Conservation (phyloP, 257 asterid genomes). For the Paulownia fortunei region DNA sequence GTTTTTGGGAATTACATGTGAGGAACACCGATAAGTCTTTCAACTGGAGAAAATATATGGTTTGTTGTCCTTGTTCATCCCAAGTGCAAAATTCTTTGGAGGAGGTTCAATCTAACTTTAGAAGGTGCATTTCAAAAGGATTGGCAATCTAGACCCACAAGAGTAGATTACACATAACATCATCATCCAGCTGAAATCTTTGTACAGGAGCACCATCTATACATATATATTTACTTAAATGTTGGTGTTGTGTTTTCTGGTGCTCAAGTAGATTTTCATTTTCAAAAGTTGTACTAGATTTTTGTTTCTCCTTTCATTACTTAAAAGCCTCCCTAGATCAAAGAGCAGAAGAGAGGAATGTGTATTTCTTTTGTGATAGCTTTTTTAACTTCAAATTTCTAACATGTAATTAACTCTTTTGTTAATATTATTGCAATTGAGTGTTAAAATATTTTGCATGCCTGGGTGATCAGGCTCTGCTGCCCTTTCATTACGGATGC, state of each 20-base stretch:
- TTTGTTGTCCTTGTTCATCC: constrained; percentile 5
- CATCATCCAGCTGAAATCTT: constrained; percentile 13
- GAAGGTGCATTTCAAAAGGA: constrained; percentile 2
- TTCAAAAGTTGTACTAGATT: neutral
- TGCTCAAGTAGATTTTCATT: neutral
- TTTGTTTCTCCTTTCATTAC: neutral
- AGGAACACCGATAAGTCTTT: constrained; percentile 16
- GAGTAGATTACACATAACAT: constrained; percentile 24
- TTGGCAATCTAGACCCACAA: neutral
- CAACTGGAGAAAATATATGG: constrained; percentile 13
- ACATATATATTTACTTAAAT: neutral
- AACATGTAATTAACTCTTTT: constrained; percentile 15
- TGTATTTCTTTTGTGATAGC: neutral
- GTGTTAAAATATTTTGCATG: neutral
- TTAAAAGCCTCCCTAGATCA: neutral
- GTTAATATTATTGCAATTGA: neutral
- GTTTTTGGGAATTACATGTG: constrained; percentile 27
- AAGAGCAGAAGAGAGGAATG: constrained; percentile 4
- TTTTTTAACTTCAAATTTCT: neutral
- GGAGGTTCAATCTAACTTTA: constrained; percentile 21
- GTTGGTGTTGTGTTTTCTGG: neutral
- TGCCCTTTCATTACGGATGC: neutral
- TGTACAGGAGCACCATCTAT: constrained; percentile 17
- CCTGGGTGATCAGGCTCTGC: neutral
- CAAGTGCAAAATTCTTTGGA: neutral